These are phyloP conservation scores for Diplogelasinospora grovesii DNA, from an alignment of 495 filamentous ascomycete species.

Conservation along the genomic window DNA sequence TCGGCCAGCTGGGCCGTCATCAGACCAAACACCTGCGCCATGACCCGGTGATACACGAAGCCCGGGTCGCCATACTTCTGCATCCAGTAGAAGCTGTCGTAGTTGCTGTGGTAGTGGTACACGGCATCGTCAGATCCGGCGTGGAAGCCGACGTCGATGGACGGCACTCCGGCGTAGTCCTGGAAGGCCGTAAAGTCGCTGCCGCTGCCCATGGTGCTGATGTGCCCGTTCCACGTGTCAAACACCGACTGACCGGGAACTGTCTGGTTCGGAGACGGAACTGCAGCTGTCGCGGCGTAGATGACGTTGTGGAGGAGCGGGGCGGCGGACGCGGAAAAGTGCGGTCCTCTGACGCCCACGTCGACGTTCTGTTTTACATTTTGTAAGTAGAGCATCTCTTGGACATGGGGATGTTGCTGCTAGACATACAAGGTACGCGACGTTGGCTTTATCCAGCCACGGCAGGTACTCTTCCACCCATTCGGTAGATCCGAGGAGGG, in stretches of 20 bases:
- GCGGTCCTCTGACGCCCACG: slow-evolving; percentile 62
- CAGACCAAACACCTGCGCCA: slow-evolving; percentile 74
- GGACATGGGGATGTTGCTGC: neutral
- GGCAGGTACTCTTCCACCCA: slow-evolving; percentile 91
- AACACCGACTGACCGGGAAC: slow-evolving; percentile 66
- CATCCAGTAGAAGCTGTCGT: slow-evolving; percentile 92
- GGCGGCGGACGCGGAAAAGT: slow-evolving; percentile 64
- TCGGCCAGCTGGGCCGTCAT: slow-evolving; percentile 75
- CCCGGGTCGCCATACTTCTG: slow-evolving; percentile 71
- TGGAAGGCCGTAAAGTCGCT: slow-evolving; percentile 93
- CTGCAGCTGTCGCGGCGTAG: slow-evolving; percentile 57
- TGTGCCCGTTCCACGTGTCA: slow-evolving; percentile 62
- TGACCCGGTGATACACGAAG: slow-evolving; percentile 71
- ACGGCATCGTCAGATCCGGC: slow-evolving; percentile 39
- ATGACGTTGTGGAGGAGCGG: slow-evolving; percentile 76
- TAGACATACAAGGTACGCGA: slow-evolving; percentile 63
- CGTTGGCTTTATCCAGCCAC: slow-evolving; percentile 69
- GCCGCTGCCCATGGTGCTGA: slow-evolving; percentile 66
- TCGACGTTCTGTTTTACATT: slow-evolving; percentile 64
- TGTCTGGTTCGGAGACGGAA: slow-evolving; percentile 80
- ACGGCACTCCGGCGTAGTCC: slow-evolving; percentile 80
- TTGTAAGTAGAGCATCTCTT: too few species aligned
- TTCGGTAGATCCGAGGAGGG: slow-evolving; percentile 86
- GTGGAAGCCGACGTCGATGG: slow-evolving; percentile 75
- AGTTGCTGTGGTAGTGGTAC: slow-evolving; percentile 88